phyloP scores from a whole-genome alignment of 2,329 filamentous ascomycete genomes.

The Mollisia scopiformis region DNA sequence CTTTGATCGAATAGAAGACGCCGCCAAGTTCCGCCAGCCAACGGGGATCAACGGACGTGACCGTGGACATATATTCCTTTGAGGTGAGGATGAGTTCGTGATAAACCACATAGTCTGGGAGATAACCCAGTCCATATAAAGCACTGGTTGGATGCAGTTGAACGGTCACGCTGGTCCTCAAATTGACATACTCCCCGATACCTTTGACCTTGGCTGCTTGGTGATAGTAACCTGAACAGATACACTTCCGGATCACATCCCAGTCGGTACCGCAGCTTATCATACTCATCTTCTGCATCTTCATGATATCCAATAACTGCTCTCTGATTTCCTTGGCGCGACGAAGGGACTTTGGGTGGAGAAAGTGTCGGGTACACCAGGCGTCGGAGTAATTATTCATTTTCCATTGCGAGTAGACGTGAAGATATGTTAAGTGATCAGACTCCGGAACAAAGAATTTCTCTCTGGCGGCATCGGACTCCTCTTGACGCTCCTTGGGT shows the following conservation, averaged over 20 bases:
- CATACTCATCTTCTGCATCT: slow-evolving; percentile 87
- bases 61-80: slow-evolving; percentile 98
- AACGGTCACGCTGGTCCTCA: slow-evolving; percentile 91
- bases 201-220: slow-evolving; percentile 96
- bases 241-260: slow-evolving; percentile 93
- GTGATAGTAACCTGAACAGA: slow-evolving; percentile 97
- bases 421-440: slow-evolving; percentile 92
- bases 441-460: slow-evolving; percentile 99
- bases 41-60: slow-evolving; percentile 93
- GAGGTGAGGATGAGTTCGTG: slow-evolving; percentile 96
- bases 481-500: slow-evolving; percentile 94
- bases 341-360: slow-evolving; percentile 92
- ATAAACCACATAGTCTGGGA: slow-evolving; percentile 97
- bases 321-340: slow-evolving; percentile 93
- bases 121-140: slow-evolving; percentile 88
- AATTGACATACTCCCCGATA: slow-evolving; percentile 95
- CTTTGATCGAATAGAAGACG: slow-evolving; percentile 96
- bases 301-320: slow-evolving; percentile 92
- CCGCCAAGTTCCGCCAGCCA: slow-evolving; percentile 97
- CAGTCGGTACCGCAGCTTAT: slow-evolving; percentile 93
- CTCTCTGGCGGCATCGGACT: slow-evolving; percentile 91
- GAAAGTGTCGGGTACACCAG: slow-evolving; percentile 92
- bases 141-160: slow-evolving; percentile 94
- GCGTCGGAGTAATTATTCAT: slow-evolving; percentile 85
- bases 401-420: slow-evolving; percentile 96